Evolutionary conservation across 2,329 filamentous ascomycete genomes (phyloP).

Genomic region (Aspergillus glaucus): DNA sequence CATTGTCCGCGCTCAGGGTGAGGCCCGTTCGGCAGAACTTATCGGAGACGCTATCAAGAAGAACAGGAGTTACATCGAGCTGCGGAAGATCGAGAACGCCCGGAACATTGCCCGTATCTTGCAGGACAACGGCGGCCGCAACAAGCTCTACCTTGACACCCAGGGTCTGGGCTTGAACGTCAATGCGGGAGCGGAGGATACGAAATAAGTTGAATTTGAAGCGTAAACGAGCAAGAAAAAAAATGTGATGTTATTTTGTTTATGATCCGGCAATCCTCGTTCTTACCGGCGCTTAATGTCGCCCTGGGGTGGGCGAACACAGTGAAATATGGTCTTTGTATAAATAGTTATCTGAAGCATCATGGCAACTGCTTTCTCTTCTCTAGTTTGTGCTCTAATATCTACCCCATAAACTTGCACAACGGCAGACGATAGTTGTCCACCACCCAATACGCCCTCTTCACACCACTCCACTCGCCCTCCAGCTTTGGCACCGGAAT

Average conservation of each 20-base stretch:
- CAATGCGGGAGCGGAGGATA: constrained; percentile 31
- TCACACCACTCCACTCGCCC: constrained; percentile 81
- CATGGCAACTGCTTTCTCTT: constrained; percentile 26
- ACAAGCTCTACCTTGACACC: constrained; percentile 89
- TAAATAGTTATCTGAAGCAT: constrained; percentile 31
- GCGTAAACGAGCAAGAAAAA: background rate
- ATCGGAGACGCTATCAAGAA: constrained; percentile 99
- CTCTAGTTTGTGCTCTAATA: constrained; percentile 12
- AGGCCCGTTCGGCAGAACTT: constrained; percentile 93
- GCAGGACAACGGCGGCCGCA: constrained; percentile 78
- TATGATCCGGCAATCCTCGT: constrained; percentile 4
- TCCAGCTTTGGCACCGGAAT: constrained; percentile 68
- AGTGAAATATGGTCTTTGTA: constrained; percentile 24
- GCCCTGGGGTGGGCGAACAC: constrained; percentile 9
- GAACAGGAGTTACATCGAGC: constrained; percentile 90
- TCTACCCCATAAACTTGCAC: constrained; percentile 33
- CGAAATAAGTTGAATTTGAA: constrained; percentile 21
- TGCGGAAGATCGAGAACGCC: constrained; percentile 97
- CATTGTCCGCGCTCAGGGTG: constrained; percentile 97
- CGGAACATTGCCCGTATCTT: constrained; percentile 79
- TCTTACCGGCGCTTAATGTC: constrained; percentile 16
- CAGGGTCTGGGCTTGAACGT: constrained; percentile 91
- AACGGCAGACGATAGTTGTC: constrained; percentile 47
- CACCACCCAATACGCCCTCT: constrained; percentile 83
- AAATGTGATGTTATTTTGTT: constrained; percentile 1